Evolutionary conservation across 371 early-diverging fungal genomes (phyloP).

Genomic region (Rhizomucor pusillus): DNA sequence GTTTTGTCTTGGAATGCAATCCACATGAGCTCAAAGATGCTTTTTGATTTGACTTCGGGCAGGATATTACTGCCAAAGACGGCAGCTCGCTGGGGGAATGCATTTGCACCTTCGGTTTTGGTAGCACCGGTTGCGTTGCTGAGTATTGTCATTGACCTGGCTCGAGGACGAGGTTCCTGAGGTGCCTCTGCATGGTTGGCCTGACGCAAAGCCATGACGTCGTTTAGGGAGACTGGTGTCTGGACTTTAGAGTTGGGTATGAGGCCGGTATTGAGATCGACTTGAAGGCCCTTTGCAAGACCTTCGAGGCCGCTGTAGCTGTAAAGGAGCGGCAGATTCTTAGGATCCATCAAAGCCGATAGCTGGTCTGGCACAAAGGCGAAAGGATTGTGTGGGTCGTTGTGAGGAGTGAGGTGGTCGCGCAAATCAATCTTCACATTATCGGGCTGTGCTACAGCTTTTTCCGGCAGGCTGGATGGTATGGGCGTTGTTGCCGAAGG

Average conservation of each 20-base stretch:
- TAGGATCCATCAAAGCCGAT: slow-evolving; percentile 56
- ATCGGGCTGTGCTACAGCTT: neutral
- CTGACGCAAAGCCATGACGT: slow-evolving; percentile 11
- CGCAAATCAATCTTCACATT: slow-evolving; percentile 17
- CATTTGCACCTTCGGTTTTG: slow-evolving; percentile 7
- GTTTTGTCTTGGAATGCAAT: slow-evolving; percentile 86
- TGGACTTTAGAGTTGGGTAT: slow-evolving; percentile 20
- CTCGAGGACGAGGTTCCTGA: slow-evolving; percentile 5
- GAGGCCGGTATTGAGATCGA: slow-evolving; percentile 50
- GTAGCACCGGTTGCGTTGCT: slow-evolving; percentile 10
- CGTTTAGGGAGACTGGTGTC: slow-evolving; percentile 20
- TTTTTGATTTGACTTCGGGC: slow-evolving; percentile 66
- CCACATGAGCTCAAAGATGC: slow-evolving; percentile 73
- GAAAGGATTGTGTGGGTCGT: slow-evolving; percentile 50
- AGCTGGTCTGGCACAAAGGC: slow-evolving; percentile 52
- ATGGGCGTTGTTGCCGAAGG: slow-evolving; percentile 8
- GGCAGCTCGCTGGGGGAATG: slow-evolving; percentile 33
- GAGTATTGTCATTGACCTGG: slow-evolving; percentile 14
- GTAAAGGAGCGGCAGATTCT: slow-evolving; percentile 45
- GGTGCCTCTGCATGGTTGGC: neutral
- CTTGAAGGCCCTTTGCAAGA: slow-evolving; percentile 54
- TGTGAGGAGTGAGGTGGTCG: slow-evolving; percentile 31
- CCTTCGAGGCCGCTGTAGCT: slow-evolving; percentile 51
- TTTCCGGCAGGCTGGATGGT: slow-evolving; percentile 9
- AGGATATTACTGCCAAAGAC: slow-evolving; percentile 67